phyloP scores from a whole-genome alignment of 768 basidiomycete genomes.

The Calocera viscosa region DNA sequence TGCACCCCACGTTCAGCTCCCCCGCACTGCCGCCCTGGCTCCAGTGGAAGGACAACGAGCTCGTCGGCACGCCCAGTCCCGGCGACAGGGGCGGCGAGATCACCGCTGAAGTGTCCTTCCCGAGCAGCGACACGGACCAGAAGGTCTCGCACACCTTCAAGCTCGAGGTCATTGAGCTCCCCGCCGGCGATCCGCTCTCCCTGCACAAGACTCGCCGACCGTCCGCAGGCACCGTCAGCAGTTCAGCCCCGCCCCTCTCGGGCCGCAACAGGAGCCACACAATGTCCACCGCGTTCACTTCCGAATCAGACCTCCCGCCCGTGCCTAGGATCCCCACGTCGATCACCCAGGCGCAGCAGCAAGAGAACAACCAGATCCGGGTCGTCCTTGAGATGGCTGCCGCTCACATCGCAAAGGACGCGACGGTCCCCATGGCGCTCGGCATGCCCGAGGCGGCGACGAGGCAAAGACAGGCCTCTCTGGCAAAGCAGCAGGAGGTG shows the following conservation, averaged over 20 bases:
- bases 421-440: slow-evolving; percentile 12
- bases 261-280: neutral
- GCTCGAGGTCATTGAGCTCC: slow-evolving; percentile 4
- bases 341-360: neutral
- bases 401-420: slow-evolving; percentile 12
- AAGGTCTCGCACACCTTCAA: slow-evolving; percentile 14
- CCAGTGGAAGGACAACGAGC: slow-evolving; percentile 68
- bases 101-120: slow-evolving; percentile 61
- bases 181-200: neutral
- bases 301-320: slow-evolving; percentile 11
- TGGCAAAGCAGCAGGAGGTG: slow-evolving; percentile 72
- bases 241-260: slow-evolving; percentile 15
- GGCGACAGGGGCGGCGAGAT: slow-evolving; percentile 67
- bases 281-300: slow-evolving; percentile 10
- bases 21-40: slow-evolving; percentile 79
- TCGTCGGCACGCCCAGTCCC: slow-evolving; percentile 67
- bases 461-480: slow-evolving; percentile 42
- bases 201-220: slow-evolving; percentile 1
- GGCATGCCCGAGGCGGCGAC: slow-evolving; percentile 15
- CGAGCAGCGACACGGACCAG: slow-evolving; percentile 19
- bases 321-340: slow-evolving; percentile 6
- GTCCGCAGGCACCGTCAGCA: neutral
- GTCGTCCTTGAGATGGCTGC: neutral
- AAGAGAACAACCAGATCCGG: neutral
- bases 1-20: slow-evolving; percentile 68